A percentile compares a stretch with the other conserved stretches of the same genome.
These are phyloP conservation scores for Phytophthora pistaciae DNA, from an alignment of 352 stramenopile species.

Conservation along the genomic window DNA sequence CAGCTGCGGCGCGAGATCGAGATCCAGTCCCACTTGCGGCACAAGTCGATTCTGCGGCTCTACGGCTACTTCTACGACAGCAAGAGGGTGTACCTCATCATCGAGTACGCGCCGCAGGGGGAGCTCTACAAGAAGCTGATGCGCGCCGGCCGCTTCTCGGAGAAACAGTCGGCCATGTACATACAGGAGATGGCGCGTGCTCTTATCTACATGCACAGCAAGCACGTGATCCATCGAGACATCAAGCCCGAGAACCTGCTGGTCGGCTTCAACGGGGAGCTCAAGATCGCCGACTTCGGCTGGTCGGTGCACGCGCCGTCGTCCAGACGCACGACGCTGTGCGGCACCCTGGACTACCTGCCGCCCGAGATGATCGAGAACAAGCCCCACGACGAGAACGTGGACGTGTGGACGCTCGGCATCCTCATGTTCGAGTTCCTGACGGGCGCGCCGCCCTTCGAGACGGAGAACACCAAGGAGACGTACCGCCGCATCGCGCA, in stretches of 20 bases:
- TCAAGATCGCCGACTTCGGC: slow-evolving; percentile 99
- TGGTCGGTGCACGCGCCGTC: slow-evolving; percentile 99
- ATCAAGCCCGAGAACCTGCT: slow-evolving; percentile 99
- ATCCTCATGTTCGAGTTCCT: slow-evolving; percentile 99
- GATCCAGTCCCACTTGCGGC: slow-evolving; percentile 98
- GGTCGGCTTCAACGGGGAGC: slow-evolving; percentile 93
- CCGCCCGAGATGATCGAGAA: slow-evolving; percentile 99
- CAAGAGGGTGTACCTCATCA: slow-evolving; percentile 99
- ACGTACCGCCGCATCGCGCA: slow-evolving; percentile 98
- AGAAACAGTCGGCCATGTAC: slow-evolving; percentile 94
- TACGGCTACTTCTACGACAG: slow-evolving; percentile 99
- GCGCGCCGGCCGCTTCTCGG: slow-evolving; percentile 91
- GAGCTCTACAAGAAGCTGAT: slow-evolving; percentile 99
- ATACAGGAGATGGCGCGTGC: slow-evolving; percentile 95
- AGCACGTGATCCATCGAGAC: slow-evolving; percentile 99
- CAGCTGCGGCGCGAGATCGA: slow-evolving; percentile 99
- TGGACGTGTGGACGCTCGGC: slow-evolving; percentile 98
- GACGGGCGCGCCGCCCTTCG: slow-evolving; percentile 97
- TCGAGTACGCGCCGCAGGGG: slow-evolving; percentile 98
- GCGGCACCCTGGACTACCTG: slow-evolving; percentile 99
- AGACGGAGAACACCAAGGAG: slow-evolving; percentile 92
- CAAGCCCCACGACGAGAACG: slow-evolving; percentile 96
- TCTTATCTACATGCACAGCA: slow-evolving; percentile 98
- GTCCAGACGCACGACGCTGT: slow-evolving; percentile 97
- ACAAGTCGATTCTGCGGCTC: slow-evolving; percentile 98